These are phyloP conservation scores for Globisporangium takayamanum DNA, from an alignment of 352 stramenopile species.

Conservation along the genomic window DNA sequence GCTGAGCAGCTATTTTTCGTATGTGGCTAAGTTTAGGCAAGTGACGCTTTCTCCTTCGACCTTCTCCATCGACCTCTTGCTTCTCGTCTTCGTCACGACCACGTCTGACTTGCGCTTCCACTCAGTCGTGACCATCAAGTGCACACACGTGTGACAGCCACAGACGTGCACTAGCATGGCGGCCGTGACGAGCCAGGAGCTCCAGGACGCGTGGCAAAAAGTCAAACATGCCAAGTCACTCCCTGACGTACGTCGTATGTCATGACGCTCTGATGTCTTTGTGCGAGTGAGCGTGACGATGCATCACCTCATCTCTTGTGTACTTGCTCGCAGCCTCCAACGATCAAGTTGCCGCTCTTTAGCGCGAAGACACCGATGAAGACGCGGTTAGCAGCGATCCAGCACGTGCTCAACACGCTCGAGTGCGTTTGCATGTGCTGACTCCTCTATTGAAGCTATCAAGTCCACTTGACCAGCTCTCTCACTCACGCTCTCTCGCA, in stretches of 20 bases:
- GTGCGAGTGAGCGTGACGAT: not conserved
- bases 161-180: conserved; percentile 24
- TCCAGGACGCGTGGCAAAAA: conserved; percentile 63
- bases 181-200: conserved; percentile 50
- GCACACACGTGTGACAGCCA: not conserved
- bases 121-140: not conserved
- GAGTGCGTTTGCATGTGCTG: conserved; percentile 32
- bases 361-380: conserved; percentile 55
- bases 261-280: not conserved
- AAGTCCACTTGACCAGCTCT: not conserved
- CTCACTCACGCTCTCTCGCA: not conserved
- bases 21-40: too few relatives aligned
- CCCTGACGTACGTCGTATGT: conserved; percentile 28
- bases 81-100: not conserved
- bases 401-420: conserved; percentile 61
- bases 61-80: too few relatives aligned
- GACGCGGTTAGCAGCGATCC: conserved; percentile 42
- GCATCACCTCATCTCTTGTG: not conserved
- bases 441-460: not conserved
- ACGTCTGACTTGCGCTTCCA: too few relatives aligned
- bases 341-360: conserved; percentile 54
- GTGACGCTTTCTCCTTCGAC: too few relatives aligned
- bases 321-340: conserved; percentile 28
- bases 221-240: conserved; percentile 50
- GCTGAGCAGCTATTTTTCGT: too few relatives aligned